Base-by-base conservation (phyloP, 2,329 filamentous ascomycete genomes). In the Verticillium albo-atrum region DNA sequence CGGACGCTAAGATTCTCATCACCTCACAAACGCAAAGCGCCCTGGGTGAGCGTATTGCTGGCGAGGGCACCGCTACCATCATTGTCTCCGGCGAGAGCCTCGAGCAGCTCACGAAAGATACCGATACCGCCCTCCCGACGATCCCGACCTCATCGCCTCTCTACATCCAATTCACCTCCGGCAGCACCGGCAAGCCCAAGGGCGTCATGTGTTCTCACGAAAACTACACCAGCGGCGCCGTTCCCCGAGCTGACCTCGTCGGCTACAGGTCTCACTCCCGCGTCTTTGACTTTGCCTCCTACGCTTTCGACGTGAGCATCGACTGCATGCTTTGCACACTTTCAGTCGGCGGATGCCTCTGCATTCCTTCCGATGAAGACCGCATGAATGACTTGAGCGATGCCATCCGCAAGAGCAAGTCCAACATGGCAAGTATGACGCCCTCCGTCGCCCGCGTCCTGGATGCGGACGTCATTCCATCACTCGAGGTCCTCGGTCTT, bases 101-200 rank as follows among this genome's bases (percentile, higher is more conserved):
- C 27, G 37, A 52, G 14, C 23, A 34, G 2, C 58, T 70, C 12
- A 59, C 60, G 60, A 57, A 60, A 42, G 58, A 62, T 28, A 55
- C 60, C 20, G 42, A 50, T 4, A n/a, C 28, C 23, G 57, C 57
- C 10, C 66, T 77, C 1, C 75, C 76, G 0, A 55, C 60, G 0
- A 75, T 81, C n/a, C 70, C 86, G 3, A 64, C 77, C 2, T 68
- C 69, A 5, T 70, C 74, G 1, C 74, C 78, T 9, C 74, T 81
- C 34, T 82, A 82, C 61, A 82, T 87, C 65, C 86, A 88, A 66
- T 88, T 87, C 68, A 88, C 85, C 12, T 88, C 85, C 1, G 85
- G 85, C 15, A 88, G 83, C 61, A 88, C 86, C 0, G 85, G 86
- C 6, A 81, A 79, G 60, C 86, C 85, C 1, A 88, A 88, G 72